Conservation (phyloP, 1,284 basidiomycete species). For the Naganishia cerealis region DNA sequence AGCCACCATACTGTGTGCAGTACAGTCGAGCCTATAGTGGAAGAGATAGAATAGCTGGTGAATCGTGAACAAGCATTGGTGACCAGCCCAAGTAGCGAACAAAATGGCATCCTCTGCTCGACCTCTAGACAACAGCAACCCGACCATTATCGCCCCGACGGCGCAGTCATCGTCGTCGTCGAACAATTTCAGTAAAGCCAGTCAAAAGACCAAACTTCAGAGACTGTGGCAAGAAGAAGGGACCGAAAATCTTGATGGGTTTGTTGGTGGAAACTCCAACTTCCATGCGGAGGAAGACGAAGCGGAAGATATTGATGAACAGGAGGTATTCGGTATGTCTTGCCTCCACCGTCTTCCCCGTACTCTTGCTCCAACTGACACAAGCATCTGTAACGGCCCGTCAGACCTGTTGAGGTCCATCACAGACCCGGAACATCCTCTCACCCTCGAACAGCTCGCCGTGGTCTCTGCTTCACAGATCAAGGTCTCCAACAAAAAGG, state of each 20-base stretch:
- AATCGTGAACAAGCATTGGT: no score
- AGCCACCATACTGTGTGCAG: no score
- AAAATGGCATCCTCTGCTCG: slow-evolving; percentile 15
- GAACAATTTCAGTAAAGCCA: slow-evolving; percentile 13
- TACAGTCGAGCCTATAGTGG: no score
- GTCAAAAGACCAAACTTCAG: slow-evolving; percentile 29
- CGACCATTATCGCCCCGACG: slow-evolving; percentile 47
- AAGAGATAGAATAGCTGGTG: no score
- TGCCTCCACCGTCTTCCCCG: slow-evolving; percentile 50
- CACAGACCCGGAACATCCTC: slow-evolving; percentile 89
- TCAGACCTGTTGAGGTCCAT: slow-evolving; percentile 90
- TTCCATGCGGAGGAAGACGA: slow-evolving; percentile 18
- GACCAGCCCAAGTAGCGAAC: not conserved
- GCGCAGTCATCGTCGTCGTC: not conserved
- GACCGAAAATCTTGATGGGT: slow-evolving; percentile 33
- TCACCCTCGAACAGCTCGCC: slow-evolving; percentile 91
- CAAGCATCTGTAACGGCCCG: slow-evolving; percentile 21
- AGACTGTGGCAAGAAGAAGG: slow-evolving; percentile 28
- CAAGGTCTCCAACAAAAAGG: slow-evolving; percentile 58
- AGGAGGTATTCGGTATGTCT: slow-evolving; percentile 60
- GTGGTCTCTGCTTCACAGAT: slow-evolving; percentile 92
- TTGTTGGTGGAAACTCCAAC: slow-evolving; percentile 29
- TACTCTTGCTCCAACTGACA: slow-evolving; percentile 52
- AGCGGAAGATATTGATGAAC: slow-evolving; percentile 62
- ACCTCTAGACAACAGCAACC: slow-evolving; percentile 52